These are phyloP conservation scores for Coniosporium apollinis DNA, from an alignment of 495 filamentous ascomycete species.

Conservation along the genomic window DNA sequence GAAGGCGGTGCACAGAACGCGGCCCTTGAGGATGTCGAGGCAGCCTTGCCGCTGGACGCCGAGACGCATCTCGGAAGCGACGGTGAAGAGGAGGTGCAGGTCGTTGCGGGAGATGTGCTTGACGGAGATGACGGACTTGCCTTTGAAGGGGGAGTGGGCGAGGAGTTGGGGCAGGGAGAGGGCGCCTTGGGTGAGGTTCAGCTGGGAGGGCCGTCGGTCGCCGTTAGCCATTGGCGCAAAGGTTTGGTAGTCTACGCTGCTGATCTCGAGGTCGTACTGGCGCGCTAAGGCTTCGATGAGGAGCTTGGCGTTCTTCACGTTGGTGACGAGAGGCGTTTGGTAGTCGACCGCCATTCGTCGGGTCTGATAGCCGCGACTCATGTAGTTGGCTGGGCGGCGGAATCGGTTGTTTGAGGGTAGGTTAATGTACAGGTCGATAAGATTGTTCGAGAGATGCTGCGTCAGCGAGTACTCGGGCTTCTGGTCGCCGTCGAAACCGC, in stretches of 20 bases:
- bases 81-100: constrained; percentile 82
- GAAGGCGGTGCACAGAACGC: constrained; percentile 80
- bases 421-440: constrained; percentile 98
- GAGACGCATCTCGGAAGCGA: constrained; percentile 90
- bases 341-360: constrained; percentile 97
- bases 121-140: constrained; percentile 74
- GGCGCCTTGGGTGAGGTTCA: constrained; percentile 18
- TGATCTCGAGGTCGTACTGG: constrained; percentile 66
- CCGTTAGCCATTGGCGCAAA: constrained; percentile 9
- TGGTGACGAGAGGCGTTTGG: constrained; percentile 91
- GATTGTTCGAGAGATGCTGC: constrained; percentile 87
- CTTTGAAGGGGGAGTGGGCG: constrained; percentile 65
- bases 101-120: constrained; percentile 73
- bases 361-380: constrained; percentile 92
- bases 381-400: constrained; percentile 88
- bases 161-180: constrained; percentile 52
- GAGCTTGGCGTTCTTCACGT: constrained; percentile 98
- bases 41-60: constrained; percentile 82
- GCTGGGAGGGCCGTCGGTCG: constrained; percentile 3
- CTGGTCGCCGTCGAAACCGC: constrained; percentile 47
- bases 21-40: constrained; percentile 70
- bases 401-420: constrained; percentile 94
- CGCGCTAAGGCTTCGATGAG: constrained; percentile 85
- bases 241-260: constrained; percentile 79
- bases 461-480: constrained; percentile 93